Evolutionary conservation across 768 basidiomycete species (phyloP), one percentile per base, ranked within the genome.

Genomic region (Suillus alpinus): DNA sequence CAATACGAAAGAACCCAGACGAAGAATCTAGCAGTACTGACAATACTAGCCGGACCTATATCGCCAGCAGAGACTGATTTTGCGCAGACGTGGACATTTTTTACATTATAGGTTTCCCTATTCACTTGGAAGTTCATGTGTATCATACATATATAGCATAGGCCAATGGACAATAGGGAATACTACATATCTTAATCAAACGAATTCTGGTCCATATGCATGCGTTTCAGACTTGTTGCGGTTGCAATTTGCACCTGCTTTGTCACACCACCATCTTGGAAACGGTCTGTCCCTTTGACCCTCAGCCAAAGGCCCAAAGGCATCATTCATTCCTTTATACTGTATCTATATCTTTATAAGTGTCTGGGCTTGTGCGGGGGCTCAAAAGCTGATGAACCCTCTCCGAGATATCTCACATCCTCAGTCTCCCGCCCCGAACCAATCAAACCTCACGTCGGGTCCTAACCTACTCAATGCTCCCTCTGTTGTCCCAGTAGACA

Each of bases 71-170:
- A 8, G 34, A 20, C n/a, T 55, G 5, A 55, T 37, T 26, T 0
- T 26, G 23, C 8, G 10, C 9, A 2, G 10, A 26, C 16, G 23
- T 26, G 53, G 53, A 55, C 36, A 39, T 23, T 31, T 37, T 53
- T 37, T 37, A 53, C 9, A 37, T 40, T 7, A 55, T 37, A 53
- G 34, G 20, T 31, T 31, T 50, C 31, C 20, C 52, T 36, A 36
- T 36, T 56, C 55, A 56, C 53, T 61, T 51, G 49, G 56, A 66
- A 50, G 31, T 32, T 50, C 43, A 55, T 63, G 62, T 56, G 43
- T 53, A 65, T 41, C 32, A 60, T 58, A 56, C 56, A 18, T 50
- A 50, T 8, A 16, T 58, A 58, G 51, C 32, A 52, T 52, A 52
- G 32, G 13, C 51, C n/a, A 14, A 34, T 13, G 51, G 51, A 52